Evolutionary conservation across 108 stramenopile species (phyloP).

Genomic region (Cafeteria roenbergensis): DNA sequence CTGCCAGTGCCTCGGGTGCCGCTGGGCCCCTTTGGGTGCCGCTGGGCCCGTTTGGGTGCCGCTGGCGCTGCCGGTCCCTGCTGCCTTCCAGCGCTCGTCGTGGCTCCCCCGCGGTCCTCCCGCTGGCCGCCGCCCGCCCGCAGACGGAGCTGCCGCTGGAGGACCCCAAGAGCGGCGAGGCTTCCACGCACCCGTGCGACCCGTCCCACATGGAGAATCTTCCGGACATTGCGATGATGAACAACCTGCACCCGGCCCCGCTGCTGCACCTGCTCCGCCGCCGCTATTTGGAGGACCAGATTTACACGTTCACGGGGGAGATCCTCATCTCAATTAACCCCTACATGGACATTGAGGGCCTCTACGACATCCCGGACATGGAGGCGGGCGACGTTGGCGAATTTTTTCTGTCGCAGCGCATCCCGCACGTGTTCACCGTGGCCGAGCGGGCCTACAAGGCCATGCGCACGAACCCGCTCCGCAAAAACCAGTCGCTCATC

Average conservation of each 20-base stretch:
- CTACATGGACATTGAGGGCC: slow-evolving; percentile 39
- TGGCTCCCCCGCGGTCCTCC: too few relatives aligned
- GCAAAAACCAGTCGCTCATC: slow-evolving; percentile 44
- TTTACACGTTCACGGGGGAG: slow-evolving; percentile 97
- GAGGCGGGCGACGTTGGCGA: background rate
- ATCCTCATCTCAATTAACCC: slow-evolving; percentile 98
- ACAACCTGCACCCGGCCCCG: slow-evolving; percentile 52
- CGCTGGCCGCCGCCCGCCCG: background rate
- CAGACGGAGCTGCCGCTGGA: background rate
- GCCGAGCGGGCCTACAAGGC: slow-evolving; percentile 58
- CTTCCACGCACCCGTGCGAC: slow-evolving; percentile 27
- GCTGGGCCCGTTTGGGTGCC: too few relatives aligned
- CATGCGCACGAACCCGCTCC: slow-evolving; percentile 30
- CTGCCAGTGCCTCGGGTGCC: too few relatives aligned
- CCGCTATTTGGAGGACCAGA: slow-evolving; percentile 44
- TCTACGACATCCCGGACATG: slow-evolving; percentile 37
- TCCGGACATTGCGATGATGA: slow-evolving; percentile 43
- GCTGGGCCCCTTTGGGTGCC: too few relatives aligned
- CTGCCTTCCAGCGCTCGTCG: too few relatives aligned
- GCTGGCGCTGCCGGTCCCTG: too few relatives aligned
- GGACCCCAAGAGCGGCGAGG: background rate
- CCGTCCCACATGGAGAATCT: slow-evolving; percentile 35
- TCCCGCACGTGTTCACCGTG: slow-evolving; percentile 67
- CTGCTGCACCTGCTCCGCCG: slow-evolving; percentile 39
- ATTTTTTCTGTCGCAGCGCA: slow-evolving; percentile 15